Evolutionary conservation across 106 monocot species (phyloP).

Genomic region (Amphibolis antarctica): DNA sequence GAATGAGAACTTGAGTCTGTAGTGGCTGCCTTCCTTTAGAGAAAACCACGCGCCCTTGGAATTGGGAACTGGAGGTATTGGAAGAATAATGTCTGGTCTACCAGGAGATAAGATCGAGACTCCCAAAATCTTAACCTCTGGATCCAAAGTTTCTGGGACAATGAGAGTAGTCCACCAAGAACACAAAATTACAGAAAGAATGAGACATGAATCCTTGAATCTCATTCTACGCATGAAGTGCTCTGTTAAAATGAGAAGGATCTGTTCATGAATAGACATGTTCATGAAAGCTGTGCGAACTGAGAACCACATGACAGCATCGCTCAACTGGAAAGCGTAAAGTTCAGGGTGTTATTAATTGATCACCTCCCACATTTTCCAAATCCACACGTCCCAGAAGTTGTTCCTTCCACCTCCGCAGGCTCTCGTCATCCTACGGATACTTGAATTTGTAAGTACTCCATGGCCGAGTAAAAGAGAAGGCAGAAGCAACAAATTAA

Average conservation of each 20-base stretch:
- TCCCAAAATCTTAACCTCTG: slow-evolving; percentile 69
- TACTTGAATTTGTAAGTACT: neutral
- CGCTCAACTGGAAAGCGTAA: too few relatives aligned
- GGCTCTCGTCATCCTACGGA: slow-evolving; percentile 86
- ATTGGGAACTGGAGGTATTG: slow-evolving; percentile 43
- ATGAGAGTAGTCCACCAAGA: neutral
- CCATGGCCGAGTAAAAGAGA: neutral
- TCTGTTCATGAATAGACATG: too few relatives aligned
- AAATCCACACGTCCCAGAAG: slow-evolving; percentile 81
- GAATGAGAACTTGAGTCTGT: slow-evolving; percentile 82
- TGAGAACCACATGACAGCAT: too few relatives aligned
- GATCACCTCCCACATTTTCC: slow-evolving; percentile 74
- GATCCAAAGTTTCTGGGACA: slow-evolving; percentile 60
- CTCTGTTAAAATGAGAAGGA: too few relatives aligned
- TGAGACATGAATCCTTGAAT: too few relatives aligned
- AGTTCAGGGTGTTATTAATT: too few relatives aligned
- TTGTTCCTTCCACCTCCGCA: slow-evolving; percentile 91
- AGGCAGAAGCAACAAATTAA: neutral
- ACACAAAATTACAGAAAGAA: neutral
- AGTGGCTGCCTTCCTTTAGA: slow-evolving; percentile 77
- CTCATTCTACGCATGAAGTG: too few relatives aligned
- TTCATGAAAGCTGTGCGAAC: too few relatives aligned
- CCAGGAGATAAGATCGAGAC: slow-evolving; percentile 75
- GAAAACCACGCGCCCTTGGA: slow-evolving; percentile 76
- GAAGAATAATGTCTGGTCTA: slow-evolving; percentile 55